Conservation (phyloP, 495 filamentous ascomycete genomes). For the Talaromyces liani region DNA sequence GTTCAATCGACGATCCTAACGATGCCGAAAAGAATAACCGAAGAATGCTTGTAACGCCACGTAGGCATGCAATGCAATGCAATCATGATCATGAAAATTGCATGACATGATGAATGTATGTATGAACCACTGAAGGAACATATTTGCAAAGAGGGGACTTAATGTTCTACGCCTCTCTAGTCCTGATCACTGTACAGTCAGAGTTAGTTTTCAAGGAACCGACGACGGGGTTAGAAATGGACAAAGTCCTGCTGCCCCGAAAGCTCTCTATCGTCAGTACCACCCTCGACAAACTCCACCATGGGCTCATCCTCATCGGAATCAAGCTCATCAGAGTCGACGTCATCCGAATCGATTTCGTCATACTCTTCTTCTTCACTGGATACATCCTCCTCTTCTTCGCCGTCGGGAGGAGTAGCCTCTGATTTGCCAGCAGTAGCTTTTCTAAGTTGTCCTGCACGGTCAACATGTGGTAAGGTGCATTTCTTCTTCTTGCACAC, state of each 20-base stretch:
- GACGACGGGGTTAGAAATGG: conserved; percentile 30
- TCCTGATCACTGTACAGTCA: neutral
- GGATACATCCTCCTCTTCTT: conserved; percentile 67
- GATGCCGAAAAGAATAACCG: neutral
- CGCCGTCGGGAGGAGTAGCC: conserved; percentile 18
- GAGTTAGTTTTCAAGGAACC: neutral
- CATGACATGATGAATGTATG: neutral
- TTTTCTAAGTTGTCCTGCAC: conserved; percentile 66
- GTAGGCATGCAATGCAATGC: neutral
- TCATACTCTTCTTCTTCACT: conserved; percentile 77
- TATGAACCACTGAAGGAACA: neutral
- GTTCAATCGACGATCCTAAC: neutral
- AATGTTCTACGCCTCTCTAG: neutral
- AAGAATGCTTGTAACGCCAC: neutral
- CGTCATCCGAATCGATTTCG: conserved; percentile 72
- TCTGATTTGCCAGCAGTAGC: conserved; percentile 32
- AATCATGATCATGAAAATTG: neutral
- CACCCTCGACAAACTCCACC: conserved; percentile 34
- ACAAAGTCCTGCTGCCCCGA: conserved; percentile 65
- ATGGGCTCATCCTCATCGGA: conserved; percentile 44
- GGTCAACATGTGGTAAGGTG: conserved; percentile 78
- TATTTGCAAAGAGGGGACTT: conserved; percentile 9
- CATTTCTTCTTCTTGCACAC: conserved; percentile 77
- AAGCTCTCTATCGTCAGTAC: conserved; percentile 42
- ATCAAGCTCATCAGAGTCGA: conserved; percentile 81